Conservation (phyloP, 2,329 filamentous ascomycete genomes). For the Colletotrichum paranaense region DNA sequence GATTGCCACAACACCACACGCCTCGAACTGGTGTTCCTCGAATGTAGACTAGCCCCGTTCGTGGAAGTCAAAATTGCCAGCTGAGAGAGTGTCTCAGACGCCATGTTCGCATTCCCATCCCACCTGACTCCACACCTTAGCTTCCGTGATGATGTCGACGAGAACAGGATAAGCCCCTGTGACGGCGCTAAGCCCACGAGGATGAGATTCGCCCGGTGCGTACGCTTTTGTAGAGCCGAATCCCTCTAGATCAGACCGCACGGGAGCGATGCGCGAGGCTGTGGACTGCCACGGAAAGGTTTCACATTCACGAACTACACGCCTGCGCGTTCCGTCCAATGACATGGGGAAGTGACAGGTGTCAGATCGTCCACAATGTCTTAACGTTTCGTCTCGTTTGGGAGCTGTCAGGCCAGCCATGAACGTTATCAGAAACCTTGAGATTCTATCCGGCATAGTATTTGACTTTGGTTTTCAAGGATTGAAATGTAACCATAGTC, state of each 20-base stretch:
- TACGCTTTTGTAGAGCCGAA: background rate
- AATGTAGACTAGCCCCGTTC: background rate
- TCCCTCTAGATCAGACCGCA: background rate
- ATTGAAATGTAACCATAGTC: background rate
- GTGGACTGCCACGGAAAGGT: background rate
- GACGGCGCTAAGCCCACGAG: constrained; percentile 3
- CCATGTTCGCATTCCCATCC: background rate
- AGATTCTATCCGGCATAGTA: background rate
- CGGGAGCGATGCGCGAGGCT: background rate
- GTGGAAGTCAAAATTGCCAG: background rate
- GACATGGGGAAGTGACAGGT: background rate
- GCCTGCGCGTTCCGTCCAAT: background rate
- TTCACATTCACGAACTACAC: background rate
- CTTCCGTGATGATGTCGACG: background rate
- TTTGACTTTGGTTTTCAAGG: background rate
- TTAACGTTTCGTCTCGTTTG: background rate
- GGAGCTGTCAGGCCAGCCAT: background rate
- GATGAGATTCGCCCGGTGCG: background rate
- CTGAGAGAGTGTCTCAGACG: background rate
- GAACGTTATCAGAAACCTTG: background rate
- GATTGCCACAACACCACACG: background rate
- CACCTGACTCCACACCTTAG: background rate
- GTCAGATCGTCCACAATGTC: background rate
- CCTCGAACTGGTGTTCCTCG: background rate
- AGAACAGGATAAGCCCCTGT: background rate